Evolutionary conservation across 208 protist species (phyloP), one percentile per base, ranked within the genome.

Genomic region (Kentomonas sorsogonicus): DNA sequence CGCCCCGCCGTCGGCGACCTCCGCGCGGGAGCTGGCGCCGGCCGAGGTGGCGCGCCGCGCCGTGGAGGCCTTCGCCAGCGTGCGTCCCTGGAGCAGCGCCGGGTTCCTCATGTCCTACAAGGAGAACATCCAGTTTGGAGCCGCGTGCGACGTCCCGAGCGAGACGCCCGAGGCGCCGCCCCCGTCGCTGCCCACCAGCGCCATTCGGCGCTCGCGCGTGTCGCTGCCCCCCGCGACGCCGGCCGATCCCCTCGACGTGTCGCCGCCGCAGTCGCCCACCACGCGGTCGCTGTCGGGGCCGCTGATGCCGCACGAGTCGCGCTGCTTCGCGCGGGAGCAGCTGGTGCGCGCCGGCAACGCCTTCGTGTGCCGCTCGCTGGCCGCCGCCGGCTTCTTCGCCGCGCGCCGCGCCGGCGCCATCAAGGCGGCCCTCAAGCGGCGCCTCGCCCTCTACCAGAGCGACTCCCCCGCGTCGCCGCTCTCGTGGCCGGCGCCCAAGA

Each of bases 81-180:
- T 83, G 11, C 78, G 66, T 38, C 75, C 75, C 23, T 83, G 63
- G 60, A 75, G 66, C 51, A 75, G 67, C 41, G 48, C 48, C 18
- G 75, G 75, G 29, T 78, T 83, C 40, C 13, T 83, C 9, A 15
- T 78, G n/a, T 57, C 60, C 4, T 74, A 68, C 34, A 33, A 65
- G 22, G 75, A 78, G 59, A 77, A 77, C 53, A 6, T 62, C n/a
- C 34, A 23, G 1, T 83, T 69, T 39, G 58, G 52, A 15, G 51
- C 59, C 16, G 9, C 66, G 20, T 10, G n/a, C 1, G 51, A 41
- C 1, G 1, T 25, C 11, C 4, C 30, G 3, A 45, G 31, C 46
- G 4, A 18, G 5, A 18, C n/a, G 43, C 6, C 10, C 10, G 25
- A 48, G 7, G 16, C 25, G 16, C 25, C n/a, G 11, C 7, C 43